These are phyloP conservation scores for Pharus latifolius DNA, from an alignment of 176 grass and related monocot genomes.

Conservation along the genomic window DNA sequence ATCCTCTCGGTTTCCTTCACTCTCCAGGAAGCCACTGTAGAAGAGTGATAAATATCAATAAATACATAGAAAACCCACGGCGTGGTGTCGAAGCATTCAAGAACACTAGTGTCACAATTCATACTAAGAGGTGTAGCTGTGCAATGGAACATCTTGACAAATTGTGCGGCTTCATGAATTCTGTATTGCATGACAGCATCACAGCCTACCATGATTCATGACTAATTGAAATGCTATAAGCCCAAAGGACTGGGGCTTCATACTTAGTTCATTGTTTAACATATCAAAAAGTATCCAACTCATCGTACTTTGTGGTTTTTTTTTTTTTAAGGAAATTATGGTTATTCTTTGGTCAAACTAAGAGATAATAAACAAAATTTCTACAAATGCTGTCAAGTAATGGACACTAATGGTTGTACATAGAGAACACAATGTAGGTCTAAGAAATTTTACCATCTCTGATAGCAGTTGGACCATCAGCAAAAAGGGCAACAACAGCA, in stretches of 20 bases:
- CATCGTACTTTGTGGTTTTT: not conserved
- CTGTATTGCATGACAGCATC: too few species aligned
- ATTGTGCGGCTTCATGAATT: too few species aligned
- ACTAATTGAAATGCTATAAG: too few species aligned
- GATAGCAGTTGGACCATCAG: conserved; percentile 87
- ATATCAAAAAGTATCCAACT: not conserved
- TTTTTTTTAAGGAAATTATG: not conserved
- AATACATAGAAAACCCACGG: not conserved
- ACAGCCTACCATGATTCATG: too few species aligned
- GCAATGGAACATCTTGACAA: too few species aligned
- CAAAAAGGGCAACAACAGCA: conserved; percentile 90
- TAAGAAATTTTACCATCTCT: conserved; percentile 68
- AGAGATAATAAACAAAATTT: too few species aligned
- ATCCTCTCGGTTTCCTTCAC: conserved; percentile 99
- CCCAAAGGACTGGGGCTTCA: too few species aligned
- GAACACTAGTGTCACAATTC: not conserved
- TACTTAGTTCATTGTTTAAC: not conserved
- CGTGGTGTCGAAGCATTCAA: not conserved
- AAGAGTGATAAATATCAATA: not conserved
- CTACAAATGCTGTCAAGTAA: not conserved
- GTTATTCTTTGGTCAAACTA: not conserved
- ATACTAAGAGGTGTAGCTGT: not conserved
- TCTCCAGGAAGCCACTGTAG: conserved; percentile 96
- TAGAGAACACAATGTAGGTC: not conserved
- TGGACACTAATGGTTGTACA: not conserved